Conservation (phyloP, 106 monocot species). For the Phalaenopsis aphrodite region DNA sequence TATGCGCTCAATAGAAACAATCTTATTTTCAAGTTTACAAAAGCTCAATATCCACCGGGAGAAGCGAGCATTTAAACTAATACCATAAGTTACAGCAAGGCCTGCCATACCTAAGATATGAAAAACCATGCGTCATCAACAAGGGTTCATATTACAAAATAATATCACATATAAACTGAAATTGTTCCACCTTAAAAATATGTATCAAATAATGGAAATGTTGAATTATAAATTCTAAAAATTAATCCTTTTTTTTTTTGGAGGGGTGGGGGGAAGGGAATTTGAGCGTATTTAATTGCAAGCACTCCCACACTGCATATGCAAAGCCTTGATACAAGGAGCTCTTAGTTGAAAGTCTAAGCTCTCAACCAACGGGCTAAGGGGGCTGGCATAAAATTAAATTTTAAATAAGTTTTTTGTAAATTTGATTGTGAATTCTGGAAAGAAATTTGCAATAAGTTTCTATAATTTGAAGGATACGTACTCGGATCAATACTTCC, state of each 20-base stretch:
- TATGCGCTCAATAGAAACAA: conserved; percentile 95
- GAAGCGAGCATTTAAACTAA: conserved; percentile 88
- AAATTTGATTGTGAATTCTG: not conserved
- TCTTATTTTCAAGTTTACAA: conserved; percentile 96
- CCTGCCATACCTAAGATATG: conserved; percentile 84
- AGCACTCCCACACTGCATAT: too few relatives aligned
- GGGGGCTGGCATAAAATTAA: not conserved
- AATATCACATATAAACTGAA: not conserved
- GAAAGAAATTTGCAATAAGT: not conserved
- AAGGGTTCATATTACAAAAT: not conserved
- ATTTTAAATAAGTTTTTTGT: not conserved
- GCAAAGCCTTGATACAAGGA: too few relatives aligned
- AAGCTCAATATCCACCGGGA: conserved; percentile 97
- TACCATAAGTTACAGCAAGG: conserved; percentile 95
- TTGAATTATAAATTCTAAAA: not conserved
- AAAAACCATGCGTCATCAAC: not conserved
- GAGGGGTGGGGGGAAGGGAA: too few relatives aligned
- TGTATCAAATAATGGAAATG: not conserved
- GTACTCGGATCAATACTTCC: conserved; percentile 98
- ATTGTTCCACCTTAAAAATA: not conserved
- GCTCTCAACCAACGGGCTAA: too few relatives aligned
- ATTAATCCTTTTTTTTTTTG: too few relatives aligned
- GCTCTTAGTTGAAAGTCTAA: too few relatives aligned
- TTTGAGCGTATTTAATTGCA: too few relatives aligned
- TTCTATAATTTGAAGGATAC: conserved; percentile 7